Percentiles rank a stretch among this genome's conserved stretches.
Conservation (phyloP, 257 asterid genomes). For the Paulownia fortunei region DNA sequence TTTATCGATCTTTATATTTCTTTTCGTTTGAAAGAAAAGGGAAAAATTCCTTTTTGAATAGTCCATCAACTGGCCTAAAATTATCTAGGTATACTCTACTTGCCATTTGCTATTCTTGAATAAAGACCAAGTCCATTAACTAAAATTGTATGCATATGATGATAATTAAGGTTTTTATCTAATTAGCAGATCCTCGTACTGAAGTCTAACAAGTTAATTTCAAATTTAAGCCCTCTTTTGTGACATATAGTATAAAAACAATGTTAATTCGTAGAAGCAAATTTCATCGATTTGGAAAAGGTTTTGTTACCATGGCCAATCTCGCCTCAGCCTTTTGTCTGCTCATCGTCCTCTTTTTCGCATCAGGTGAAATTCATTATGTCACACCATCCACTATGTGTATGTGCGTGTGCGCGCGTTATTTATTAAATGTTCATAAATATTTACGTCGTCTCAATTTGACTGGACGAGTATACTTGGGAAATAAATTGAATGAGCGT, state of each 20-base stretch:
- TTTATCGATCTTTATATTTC: background rate
- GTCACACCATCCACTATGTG: background rate
- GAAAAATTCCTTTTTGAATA: background rate
- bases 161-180: background rate
- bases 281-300: background rate
- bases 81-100: background rate
- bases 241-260: background rate
- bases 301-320: background rate
- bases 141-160: background rate
- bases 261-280: background rate
- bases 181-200: background rate
- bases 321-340: background rate
- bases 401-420: too few relatives aligned
- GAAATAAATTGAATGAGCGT: too few relatives aligned
- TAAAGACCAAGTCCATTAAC: background rate
- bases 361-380: slow-evolving; percentile 3
- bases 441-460: too few relatives aligned
- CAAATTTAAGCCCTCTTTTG: background rate
- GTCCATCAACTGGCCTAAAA: background rate
- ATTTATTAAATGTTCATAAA: too few relatives aligned
- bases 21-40: background rate
- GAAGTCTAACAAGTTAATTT: background rate
- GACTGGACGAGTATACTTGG: too few relatives aligned
- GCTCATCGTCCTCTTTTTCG: background rate
- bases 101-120: background rate